Conservation (phyloP, 2,329 filamentous ascomycete genomes). For the Capronia epimyces region DNA sequence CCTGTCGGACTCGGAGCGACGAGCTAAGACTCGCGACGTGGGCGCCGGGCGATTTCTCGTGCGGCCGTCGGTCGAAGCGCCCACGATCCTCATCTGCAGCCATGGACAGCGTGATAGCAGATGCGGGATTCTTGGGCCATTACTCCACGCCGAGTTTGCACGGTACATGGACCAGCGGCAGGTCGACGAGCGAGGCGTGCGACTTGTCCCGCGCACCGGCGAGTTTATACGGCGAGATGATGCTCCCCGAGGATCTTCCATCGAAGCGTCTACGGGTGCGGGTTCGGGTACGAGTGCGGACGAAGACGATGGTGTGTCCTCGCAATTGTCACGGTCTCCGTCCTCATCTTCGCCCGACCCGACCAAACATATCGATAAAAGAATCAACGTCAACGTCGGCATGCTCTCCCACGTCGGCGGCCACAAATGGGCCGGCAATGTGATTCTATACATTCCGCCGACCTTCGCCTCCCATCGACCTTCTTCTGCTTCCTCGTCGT, state of each 20-base stretch:
- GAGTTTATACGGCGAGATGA: background rate
- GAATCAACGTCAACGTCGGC: slow-evolving; percentile 35
- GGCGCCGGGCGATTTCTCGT: slow-evolving; percentile 54
- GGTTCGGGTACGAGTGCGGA: background rate
- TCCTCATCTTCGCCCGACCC: background rate
- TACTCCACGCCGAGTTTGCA: slow-evolving; percentile 66
- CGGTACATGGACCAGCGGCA: slow-evolving; percentile 10
- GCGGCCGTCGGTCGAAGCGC: slow-evolving; percentile 29
- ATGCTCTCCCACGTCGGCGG: slow-evolving; percentile 78
- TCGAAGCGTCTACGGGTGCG: too few relatives aligned
- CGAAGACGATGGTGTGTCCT: background rate
- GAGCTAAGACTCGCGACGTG: slow-evolving; percentile 46
- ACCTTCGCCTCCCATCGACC: slow-evolving; percentile 1
- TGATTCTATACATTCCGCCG: slow-evolving; percentile 65
- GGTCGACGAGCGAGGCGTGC: background rate
- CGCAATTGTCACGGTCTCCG: background rate
- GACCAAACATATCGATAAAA: background rate
- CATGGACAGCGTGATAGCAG: slow-evolving; percentile 76
- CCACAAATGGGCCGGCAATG: slow-evolving; percentile 88
- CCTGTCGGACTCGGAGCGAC: slow-evolving; percentile 51
- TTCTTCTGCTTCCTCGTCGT: background rate
- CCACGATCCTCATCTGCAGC: slow-evolving; percentile 72
- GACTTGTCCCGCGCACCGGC: background rate
- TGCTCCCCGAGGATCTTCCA: slow-evolving; percentile 23
- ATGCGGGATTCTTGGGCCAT: slow-evolving; percentile 74